A percentile compares a stretch with the other conserved stretches of the same genome.
Evolutionary conservation across 306 rosid genomes (phyloP).

Genomic region (Citrullus amarus): DNA sequence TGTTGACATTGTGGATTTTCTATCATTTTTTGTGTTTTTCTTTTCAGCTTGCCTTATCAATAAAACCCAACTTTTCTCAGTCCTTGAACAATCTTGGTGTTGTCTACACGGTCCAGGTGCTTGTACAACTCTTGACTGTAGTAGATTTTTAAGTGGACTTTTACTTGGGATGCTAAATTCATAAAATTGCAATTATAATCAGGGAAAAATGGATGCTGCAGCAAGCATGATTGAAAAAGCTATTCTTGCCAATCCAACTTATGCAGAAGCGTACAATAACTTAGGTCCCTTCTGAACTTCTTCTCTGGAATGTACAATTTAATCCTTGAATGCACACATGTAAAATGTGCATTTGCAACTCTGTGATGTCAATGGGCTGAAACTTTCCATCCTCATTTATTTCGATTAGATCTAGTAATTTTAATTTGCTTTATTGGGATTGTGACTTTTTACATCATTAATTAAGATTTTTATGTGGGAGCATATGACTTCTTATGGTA

Average conservation of each 20-base stretch:
- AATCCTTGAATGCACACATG: background rate
- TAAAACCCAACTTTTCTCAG: slow-evolving; percentile 92
- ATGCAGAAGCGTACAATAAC: slow-evolving; percentile 97
- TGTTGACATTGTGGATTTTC: slow-evolving; percentile 10
- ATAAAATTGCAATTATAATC: slow-evolving; percentile 22
- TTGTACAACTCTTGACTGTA: slow-evolving; percentile 12
- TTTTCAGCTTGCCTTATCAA: slow-evolving; percentile 77
- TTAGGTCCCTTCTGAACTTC: slow-evolving; percentile 40
- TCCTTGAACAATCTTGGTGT: slow-evolving; percentile 98
- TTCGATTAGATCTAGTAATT: background rate
- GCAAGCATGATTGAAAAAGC: slow-evolving; percentile 99
- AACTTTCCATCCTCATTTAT: background rate
- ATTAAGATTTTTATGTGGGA: slow-evolving; percentile 11
- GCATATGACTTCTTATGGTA: background rate
- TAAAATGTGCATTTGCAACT: background rate
- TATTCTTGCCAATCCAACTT: slow-evolving; percentile 88
- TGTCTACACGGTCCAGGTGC: slow-evolving; percentile 95
- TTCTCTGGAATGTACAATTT: background rate
- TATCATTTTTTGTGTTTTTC: slow-evolving; percentile 1
- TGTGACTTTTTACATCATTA: slow-evolving; percentile 5
- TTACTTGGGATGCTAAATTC: slow-evolving; percentile 9
- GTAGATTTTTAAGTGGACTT: slow-evolving; percentile 10
- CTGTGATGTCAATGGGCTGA: background rate
- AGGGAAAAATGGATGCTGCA: slow-evolving; percentile 99
- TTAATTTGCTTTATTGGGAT: background rate